Evolutionary conservation across 2,329 filamentous ascomycete genomes (phyloP), one percentile per base, ranked within the genome.

Genomic region (Fusarium coffeatum): DNA sequence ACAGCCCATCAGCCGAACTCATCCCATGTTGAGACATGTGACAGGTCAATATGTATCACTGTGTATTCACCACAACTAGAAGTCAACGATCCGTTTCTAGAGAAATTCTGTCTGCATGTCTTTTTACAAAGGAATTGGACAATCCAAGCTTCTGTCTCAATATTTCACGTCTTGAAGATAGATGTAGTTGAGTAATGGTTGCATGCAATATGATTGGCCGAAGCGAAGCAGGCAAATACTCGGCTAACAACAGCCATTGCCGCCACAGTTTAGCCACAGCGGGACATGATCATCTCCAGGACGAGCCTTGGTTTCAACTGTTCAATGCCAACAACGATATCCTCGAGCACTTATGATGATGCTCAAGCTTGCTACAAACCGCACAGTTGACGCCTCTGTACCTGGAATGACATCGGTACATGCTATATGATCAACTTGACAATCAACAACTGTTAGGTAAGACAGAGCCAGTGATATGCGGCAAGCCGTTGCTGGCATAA

Each of bases 181-280:
- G 15, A 7, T 55, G 40, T n/a, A 34, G 41, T 49, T 40, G 43
- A n/a, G 37, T 12, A 27, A 9, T 13, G 18, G 32, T 2, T 41
- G 15, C 12, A 40, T 55, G 18, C 20, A 41, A 8, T 32, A 15
- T 51, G 32, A 42, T 51, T 57, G 54, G 47, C 7, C 34, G 15
- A 20, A 18, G 9, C 9, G 30, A 12, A 46, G 30, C 47, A 69
- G 72, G 73, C 40, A 74, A 74, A 75, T 73, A 27, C 68, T 75
- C 72, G 68, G 73, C 55, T 74, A 75, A 74, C 66, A 34, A 22
- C 53, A 57, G 58, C 34, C 28, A 51, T 45, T 18, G 20, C 64
- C 63, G 68, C 68, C 71, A 72, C 69, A 58, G 45, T 58, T 62
- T 61, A 73, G 74, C 74, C 74, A 76, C 73, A 76, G 74, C 60